Conservation (phyloP, 2,329 filamentous ascomycete species). For the Aspergillus novoparasiticus region DNA sequence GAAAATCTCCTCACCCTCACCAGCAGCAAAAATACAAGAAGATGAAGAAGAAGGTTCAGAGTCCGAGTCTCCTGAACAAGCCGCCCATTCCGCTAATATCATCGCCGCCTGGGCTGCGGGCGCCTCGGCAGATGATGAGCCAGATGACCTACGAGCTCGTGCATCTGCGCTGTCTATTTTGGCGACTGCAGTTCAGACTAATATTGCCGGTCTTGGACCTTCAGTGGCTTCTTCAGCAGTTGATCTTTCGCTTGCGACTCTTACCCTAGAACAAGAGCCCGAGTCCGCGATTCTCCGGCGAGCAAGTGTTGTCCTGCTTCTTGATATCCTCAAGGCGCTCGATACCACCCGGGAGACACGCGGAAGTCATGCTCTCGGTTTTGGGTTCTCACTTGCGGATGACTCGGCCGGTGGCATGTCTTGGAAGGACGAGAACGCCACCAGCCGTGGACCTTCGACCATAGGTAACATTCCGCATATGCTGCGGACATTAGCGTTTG, state of each 20-base stretch:
- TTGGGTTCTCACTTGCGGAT: conserved; percentile 42
- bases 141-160: conserved; percentile 47
- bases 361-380: conserved; percentile 35
- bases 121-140: conserved; percentile 38
- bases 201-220: conserved; percentile 41
- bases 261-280: conserved; percentile 38
- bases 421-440: not conserved
- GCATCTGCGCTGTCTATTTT: conserved; percentile 49
- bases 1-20: conserved; percentile 27
- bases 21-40: conserved; percentile 11
- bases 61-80: conserved; percentile 38
- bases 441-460: conserved; percentile 20
- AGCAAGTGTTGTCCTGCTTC: conserved; percentile 42
- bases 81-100: conserved; percentile 38
- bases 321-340: conserved; percentile 45
- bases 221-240: conserved; percentile 39
- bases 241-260: conserved; percentile 43
- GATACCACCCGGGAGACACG: conserved; percentile 37
- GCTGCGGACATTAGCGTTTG: conserved; percentile 38
- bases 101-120: conserved; percentile 46
- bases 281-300: conserved; percentile 47
- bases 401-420: conserved; percentile 9
- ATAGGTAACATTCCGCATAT: conserved; percentile 45
- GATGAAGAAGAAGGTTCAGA: conserved; percentile 35
- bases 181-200: conserved; percentile 44